Base-by-base conservation (phyloP, 2,329 filamentous ascomycete species). In the Coniochaeta sp. region DNA sequence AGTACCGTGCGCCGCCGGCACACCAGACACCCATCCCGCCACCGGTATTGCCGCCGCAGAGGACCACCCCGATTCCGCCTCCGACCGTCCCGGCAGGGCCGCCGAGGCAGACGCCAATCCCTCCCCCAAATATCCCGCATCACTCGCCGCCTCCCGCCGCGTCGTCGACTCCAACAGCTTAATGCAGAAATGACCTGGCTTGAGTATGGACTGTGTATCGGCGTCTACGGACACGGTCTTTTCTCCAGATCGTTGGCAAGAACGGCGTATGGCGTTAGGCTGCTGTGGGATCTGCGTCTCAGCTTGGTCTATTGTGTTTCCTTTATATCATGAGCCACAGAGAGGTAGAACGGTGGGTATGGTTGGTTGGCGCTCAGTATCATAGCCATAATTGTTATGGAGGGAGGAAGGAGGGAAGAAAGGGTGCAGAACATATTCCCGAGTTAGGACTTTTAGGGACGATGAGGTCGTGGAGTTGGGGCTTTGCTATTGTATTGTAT, bases 41-140 rank as follows among this genome's bases (percentile, higher is more conserved):
- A 22, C 55, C 54, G 7, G 30, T 38, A 1, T n/a, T 55, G 28
- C 54, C 54, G 7, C 54, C 54, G n/a, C 54, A 55, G n/a, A 34
- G 62, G 19, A 64, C 62, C 4, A 69, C 64, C 9, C 65, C 67
- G 7, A 65, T 68, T 40, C 67, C 65, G 1, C 66, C 66, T 4
- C 66, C 67, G 9, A 62, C 65, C 1, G 65, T 69, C 24, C 66
- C 66, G 4, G 52, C 52, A 4, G 64, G 61, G 1, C 64, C 67
- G 7, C 62, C 65, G 5, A 61, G 62, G 22, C 67, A 69, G 44
- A 69, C 67, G 0, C 66, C 66, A 10, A 68, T 69, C n/a, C 67
- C 67, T 3, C 67, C 67, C 8, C 67, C 67, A 5, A 64, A 65
- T 2, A 68, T 69, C 32, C 67, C 67, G 47, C 47, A 52, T n/a